phyloP scores from a whole-genome alignment of 2,329 filamentous ascomycete genomes.

The Pestalotiopsis sp. region DNA sequence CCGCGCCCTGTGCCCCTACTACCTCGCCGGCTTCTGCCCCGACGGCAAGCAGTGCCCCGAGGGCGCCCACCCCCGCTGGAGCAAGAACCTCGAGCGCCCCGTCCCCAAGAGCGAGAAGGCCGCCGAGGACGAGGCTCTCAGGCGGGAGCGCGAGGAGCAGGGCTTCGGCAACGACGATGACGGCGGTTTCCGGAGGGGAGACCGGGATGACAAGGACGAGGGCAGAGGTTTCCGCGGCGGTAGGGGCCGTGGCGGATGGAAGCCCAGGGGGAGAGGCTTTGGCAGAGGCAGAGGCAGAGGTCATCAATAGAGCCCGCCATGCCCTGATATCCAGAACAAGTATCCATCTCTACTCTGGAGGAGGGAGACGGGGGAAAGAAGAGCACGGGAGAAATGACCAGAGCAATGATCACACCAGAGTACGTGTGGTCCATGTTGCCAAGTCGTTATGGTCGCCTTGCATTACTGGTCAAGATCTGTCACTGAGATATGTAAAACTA shows the following conservation, averaged over 20 bases:
- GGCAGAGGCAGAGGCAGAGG: constrained; percentile 35
- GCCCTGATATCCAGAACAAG: too few relatives aligned
- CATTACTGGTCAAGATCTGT: not conserved
- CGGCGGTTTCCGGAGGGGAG: constrained; percentile 26
- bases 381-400: not conserved
- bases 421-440: not conserved
- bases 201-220: constrained; percentile 29
- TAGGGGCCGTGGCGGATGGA: constrained; percentile 28
- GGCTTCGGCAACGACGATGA: constrained; percentile 35
- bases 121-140: constrained; percentile 44
- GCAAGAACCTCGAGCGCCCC: constrained; percentile 73
- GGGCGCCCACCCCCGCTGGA: constrained; percentile 82
- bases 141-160: constrained; percentile 36
- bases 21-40: constrained; percentile 92
- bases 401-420: not conserved
- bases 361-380: not conserved
- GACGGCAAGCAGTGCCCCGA: constrained; percentile 74
- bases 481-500: not conserved
- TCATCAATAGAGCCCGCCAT: constrained; percentile 18
- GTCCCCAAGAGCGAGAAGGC: constrained; percentile 66
- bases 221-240: constrained; percentile 36
- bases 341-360: not conserved
- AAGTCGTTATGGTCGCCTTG: not conserved
- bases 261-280: constrained; percentile 31
- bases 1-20: constrained; percentile 78